Percentiles rank a stretch among this genome's conserved stretches.
These are phyloP conservation scores for Byssothecium circinans DNA, from an alignment of 2,329 filamentous ascomycete genomes.

Conservation along the genomic window DNA sequence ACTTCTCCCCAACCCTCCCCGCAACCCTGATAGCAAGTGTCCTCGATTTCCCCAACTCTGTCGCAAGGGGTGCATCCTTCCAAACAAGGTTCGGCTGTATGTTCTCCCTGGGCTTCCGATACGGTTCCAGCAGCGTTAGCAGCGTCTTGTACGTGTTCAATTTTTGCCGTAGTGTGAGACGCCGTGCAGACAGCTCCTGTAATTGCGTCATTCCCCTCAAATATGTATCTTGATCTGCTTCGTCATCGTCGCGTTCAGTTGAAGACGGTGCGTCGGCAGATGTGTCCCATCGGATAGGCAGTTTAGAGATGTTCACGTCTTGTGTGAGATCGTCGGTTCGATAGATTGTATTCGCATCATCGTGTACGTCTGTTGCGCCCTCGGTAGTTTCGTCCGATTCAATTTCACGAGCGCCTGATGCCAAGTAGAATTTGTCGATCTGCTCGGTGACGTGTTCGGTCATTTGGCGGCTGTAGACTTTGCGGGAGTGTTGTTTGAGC, in stretches of 20 bases:
- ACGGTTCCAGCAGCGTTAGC: slow-evolving; percentile 55
- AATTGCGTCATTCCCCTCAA: slow-evolving; percentile 51
- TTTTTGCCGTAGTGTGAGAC: slow-evolving; percentile 54
- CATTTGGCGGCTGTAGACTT: slow-evolving; percentile 69
- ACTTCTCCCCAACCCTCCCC: slow-evolving; percentile 36
- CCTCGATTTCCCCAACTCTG: slow-evolving; percentile 68
- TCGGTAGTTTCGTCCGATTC: slow-evolving; percentile 29
- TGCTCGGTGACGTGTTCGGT: slow-evolving; percentile 72
- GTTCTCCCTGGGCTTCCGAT: slow-evolving; percentile 50
- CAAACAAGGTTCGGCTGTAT: slow-evolving; percentile 69
- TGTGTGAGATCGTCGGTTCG: slow-evolving; percentile 35
- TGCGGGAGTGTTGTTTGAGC: slow-evolving; percentile 65
- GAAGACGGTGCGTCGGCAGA: slow-evolving; percentile 17
- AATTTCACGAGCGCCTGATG: slow-evolving; percentile 45
- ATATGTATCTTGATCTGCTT: slow-evolving; percentile 32
- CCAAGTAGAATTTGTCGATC: slow-evolving; percentile 66
- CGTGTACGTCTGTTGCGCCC: slow-evolving; percentile 35
- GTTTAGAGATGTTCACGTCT: slow-evolving; percentile 38
- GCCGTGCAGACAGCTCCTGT: slow-evolving; percentile 49
- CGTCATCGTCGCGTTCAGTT: slow-evolving; percentile 8
- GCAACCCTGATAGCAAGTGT: slow-evolving; percentile 52
- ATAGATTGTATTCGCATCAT: slow-evolving; percentile 36
- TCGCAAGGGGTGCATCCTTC: slow-evolving; percentile 65
- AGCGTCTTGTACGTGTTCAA: slow-evolving; percentile 54
- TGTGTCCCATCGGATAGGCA: slow-evolving; percentile 33